phyloP scores from a whole-genome alignment of 371 early-diverging fungal species.

The Aphelidium insulamus region DNA sequence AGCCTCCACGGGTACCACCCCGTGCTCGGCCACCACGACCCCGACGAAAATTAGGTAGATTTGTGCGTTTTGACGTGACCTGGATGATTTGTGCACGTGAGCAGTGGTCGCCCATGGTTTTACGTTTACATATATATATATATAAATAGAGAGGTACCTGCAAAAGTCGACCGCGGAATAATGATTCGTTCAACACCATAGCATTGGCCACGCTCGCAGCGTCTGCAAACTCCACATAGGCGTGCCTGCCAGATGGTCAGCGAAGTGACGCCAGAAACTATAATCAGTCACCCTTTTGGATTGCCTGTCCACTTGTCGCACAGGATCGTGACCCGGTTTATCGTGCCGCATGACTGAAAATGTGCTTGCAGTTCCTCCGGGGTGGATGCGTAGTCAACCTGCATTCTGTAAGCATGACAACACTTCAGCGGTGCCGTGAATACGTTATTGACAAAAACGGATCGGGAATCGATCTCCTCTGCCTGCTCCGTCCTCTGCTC shows the following conservation, averaged over 20 bases:
- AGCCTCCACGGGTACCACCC: constrained; percentile 28
- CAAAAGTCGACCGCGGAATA: constrained; percentile 67
- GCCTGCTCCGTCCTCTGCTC: constrained; percentile 40
- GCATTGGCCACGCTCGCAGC: constrained; percentile 60
- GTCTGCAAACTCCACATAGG: constrained; percentile 94
- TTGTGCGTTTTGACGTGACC: constrained; percentile 83
- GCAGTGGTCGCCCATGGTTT: not conserved
- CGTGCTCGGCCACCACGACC: constrained; percentile 48
- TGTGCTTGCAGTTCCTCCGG: constrained; percentile 91
- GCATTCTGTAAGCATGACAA: not conserved
- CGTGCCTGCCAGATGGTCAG: constrained; percentile 18
- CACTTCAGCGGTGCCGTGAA: not conserved
- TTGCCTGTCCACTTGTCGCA: constrained; percentile 86
- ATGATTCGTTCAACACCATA: constrained; percentile 60
- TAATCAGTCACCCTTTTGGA: constrained; percentile 58
- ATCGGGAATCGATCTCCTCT: constrained; percentile 73
- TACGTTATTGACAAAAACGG: constrained; percentile 87
- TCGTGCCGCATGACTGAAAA: constrained; percentile 88
- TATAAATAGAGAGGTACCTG: constrained; percentile 28
- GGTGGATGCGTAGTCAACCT: constrained; percentile 82
- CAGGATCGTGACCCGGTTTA: constrained; percentile 86
- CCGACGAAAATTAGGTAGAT: constrained; percentile 61
- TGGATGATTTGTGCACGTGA: constrained; percentile 1
- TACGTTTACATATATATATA: not conserved
- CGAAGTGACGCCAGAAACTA: constrained; percentile 1